Evolutionary conservation across 2,329 filamentous ascomycete genomes (phyloP).

Genomic region (Penicillium janthinellum): DNA sequence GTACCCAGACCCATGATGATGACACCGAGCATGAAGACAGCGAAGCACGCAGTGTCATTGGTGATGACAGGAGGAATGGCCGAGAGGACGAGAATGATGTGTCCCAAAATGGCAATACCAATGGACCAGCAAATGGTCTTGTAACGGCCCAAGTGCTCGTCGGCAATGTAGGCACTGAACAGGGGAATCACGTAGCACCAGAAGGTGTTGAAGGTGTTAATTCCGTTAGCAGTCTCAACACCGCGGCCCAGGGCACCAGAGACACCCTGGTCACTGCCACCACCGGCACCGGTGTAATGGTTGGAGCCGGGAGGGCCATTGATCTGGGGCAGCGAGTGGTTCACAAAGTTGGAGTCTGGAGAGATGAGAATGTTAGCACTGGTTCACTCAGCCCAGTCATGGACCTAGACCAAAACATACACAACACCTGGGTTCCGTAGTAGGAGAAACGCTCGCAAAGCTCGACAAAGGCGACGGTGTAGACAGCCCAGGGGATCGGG

Average conservation of each 20-base stretch:
- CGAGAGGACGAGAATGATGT: constrained; percentile 67
- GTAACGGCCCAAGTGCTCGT: constrained; percentile 70
- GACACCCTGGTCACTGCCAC: constrained; percentile 47
- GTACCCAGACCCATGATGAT: constrained; percentile 72
- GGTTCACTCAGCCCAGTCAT: neutral
- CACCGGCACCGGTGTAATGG: constrained; percentile 56
- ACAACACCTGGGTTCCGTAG: constrained; percentile 60
- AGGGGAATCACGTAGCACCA: constrained; percentile 65
- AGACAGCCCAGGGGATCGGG: constrained; percentile 59
- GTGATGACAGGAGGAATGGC: constrained; percentile 66
- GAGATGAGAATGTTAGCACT: neutral
- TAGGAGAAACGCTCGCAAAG: constrained; percentile 77
- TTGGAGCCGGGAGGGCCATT: constrained; percentile 32
- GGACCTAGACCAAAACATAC: neutral
- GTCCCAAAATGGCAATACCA: constrained; percentile 65
- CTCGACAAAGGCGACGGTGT: constrained; percentile 72
- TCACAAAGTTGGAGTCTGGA: constrained; percentile 61
- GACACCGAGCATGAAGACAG: constrained; percentile 64
- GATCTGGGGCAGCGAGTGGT: constrained; percentile 51
- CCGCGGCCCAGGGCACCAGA: constrained; percentile 60
- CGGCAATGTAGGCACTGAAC: constrained; percentile 65
- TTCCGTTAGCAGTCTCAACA: constrained; percentile 53
- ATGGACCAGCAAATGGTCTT: constrained; percentile 70
- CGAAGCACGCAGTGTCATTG: constrained; percentile 59
- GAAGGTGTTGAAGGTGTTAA: constrained; percentile 62